Conservation (phyloP, 495 filamentous ascomycete species). For the Hypoxylon perforatum region DNA sequence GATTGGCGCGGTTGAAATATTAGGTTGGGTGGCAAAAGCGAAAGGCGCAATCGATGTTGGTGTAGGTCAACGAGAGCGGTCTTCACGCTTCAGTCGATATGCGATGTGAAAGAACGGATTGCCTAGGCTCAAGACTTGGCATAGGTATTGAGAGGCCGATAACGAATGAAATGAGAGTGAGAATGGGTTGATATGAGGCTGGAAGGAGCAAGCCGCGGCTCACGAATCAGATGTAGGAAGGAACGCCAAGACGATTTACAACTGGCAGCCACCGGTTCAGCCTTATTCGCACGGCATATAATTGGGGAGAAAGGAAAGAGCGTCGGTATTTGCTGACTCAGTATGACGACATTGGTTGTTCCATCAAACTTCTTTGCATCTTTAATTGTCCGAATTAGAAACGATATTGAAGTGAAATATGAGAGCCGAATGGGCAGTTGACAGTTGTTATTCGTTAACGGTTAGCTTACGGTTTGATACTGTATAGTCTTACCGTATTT, state of each 20-base stretch:
- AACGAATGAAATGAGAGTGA: slow-evolving; percentile 4
- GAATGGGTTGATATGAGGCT: not conserved
- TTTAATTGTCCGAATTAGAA: not conserved
- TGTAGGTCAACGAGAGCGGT: too few relatives aligned
- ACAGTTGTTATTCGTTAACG: not conserved
- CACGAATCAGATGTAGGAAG: too few relatives aligned
- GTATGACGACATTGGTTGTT: slow-evolving; percentile 23
- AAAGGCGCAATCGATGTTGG: too few relatives aligned
- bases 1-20: not conserved
- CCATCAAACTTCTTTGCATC: not conserved
- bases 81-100: not conserved
- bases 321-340: slow-evolving; percentile 20
- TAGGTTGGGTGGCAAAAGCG: not conserved
- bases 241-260: not conserved
- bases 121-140: too few relatives aligned
- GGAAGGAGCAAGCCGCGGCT: too few relatives aligned
- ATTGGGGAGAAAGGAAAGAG: not conserved
- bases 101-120: not conserved
- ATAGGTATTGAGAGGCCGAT: not conserved
- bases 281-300: not conserved
- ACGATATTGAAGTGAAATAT: too few relatives aligned
- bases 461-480: not conserved
- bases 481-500: not conserved
- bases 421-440: too few relatives aligned
- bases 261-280: not conserved